Evolutionary conservation across 768 basidiomycete genomes (phyloP).

Genomic region (Leucosporidium scottii): DNA sequence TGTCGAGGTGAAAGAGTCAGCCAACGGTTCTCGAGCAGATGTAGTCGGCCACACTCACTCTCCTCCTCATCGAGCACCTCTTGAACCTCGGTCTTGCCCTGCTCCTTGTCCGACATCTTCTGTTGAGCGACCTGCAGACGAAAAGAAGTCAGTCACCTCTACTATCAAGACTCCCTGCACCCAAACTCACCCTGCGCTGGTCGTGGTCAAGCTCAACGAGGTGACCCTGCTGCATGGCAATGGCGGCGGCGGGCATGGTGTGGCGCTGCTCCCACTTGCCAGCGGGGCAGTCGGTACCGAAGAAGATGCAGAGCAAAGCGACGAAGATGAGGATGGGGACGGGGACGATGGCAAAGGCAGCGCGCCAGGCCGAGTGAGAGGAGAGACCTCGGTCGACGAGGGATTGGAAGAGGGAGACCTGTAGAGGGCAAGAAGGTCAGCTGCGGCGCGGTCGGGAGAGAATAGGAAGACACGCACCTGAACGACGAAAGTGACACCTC

Average conservation of each 20-base stretch:
- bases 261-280: constrained; percentile 53
- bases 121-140: constrained; percentile 17
- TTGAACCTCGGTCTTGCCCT: constrained; percentile 29
- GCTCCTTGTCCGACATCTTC: constrained; percentile 38
- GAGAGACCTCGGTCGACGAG: constrained; percentile 39
- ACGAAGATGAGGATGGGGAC: constrained; percentile 51
- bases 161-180: no score
- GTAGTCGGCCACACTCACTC: background rate
- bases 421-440: background rate
- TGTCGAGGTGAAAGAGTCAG: constrained; percentile 4
- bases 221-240: constrained; percentile 33
- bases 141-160: no score
- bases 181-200: constrained; percentile 14
- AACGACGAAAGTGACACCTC: constrained; percentile 53
- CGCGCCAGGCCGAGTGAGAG: constrained; percentile 51
- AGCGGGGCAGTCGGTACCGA: constrained; percentile 54
- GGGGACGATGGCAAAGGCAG: constrained; percentile 54
- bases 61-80: constrained; percentile 26
- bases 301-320: constrained; percentile 46
- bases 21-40: background rate
- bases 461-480: background rate
- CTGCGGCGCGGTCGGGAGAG: no score
- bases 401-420: constrained; percentile 48
- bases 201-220: constrained; percentile 36
- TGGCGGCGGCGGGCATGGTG: constrained; percentile 41